Percentiles rank a stretch among this genome's conserved stretches.
These are phyloP conservation scores for Macadamia integrifolia DNA, from an alignment of 164 flowering plant species.

Conservation along the genomic window DNA sequence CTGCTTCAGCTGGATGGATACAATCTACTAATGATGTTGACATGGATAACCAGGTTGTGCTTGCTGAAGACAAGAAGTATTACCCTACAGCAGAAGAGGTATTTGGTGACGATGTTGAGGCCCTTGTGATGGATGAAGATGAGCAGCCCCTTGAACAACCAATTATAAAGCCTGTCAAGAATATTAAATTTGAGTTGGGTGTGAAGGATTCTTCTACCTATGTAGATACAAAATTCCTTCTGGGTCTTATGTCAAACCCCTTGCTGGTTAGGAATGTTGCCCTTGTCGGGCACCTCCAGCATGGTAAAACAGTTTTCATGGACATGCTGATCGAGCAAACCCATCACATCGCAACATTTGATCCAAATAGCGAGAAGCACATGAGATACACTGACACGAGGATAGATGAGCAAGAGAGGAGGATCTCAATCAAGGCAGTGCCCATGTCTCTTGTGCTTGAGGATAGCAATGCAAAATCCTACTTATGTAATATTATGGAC, in stretches of 20 bases:
- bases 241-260: constrained; percentile 95
- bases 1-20: constrained; percentile 71
- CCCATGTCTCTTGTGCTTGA: constrained; percentile 98
- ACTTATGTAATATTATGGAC: constrained; percentile 91
- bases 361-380: constrained; percentile 81
- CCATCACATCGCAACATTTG: constrained; percentile 82
- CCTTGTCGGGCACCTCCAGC: constrained; percentile 85
- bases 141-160: constrained; percentile 88
- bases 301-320: constrained; percentile 95
- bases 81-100: constrained; percentile 96
- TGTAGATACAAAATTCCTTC: constrained; percentile 80
- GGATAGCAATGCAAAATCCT: constrained; percentile 87
- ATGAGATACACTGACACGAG: constrained; percentile 98
- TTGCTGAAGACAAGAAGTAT: constrained; percentile 96
- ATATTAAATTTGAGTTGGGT: constrained; percentile 85
- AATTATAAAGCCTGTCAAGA: constrained; percentile 79
- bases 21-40: constrained; percentile 72
- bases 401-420: constrained; percentile 97
- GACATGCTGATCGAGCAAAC: constrained; percentile 99
- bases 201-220: constrained; percentile 89
- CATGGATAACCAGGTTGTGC: constrained; percentile 89
- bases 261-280: constrained; percentile 89
- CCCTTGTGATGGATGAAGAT: constrained; percentile 97
- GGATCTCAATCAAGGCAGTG: constrained; percentile 88
- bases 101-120: constrained; percentile 94